Evolutionary conservation across 2,329 filamentous ascomycete species (phyloP), one percentile per base, ranked within the genome.

Genomic region (Cladophialophora immunda): DNA sequence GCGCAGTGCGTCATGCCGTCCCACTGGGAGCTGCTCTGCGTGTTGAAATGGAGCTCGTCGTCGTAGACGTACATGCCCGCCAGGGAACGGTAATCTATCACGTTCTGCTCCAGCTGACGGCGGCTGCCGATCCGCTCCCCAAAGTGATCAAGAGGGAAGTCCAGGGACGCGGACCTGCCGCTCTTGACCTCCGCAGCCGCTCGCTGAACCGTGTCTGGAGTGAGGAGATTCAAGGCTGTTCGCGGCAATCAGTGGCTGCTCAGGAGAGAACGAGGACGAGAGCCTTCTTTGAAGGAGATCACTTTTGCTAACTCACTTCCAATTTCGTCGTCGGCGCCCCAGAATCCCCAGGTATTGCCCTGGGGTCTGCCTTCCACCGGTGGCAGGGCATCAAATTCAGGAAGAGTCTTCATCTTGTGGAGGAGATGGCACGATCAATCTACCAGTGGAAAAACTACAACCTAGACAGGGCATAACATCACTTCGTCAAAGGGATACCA

Each of bases 11-110:
- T 17, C 55, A 58, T 11, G 55, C 55, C 55, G 34, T 58, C 55
- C 55, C 55, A 58, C n/a, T 58, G 55, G 13, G 29, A 36, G 34
- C 55, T 38, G 19, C 55, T 38, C 17, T 58, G 55, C 1, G 55
- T 58, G n/a, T 58, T 58, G 55, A 58, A 36, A 17, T 29, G 7
- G 8, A 58, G n/a, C 55, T 38, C 55, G 22, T 58, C 55, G 8
- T 58, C 55, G 36, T 58, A 38, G n/a, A 30, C 55, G 11, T 25
- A 38, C 22, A 38, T 58, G 34, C 19, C 55, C 55, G n/a, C 19
- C 19, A 38, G n/a, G 3, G 13, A 2, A 6, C 34, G 30, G 11
- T 36, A 25, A 15, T 36, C 41, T 1, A 25, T 25, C 22, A 38
- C 36, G 3, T 27, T 58, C n/a, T 58, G 55, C 34, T 58, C 55